phyloP scores from a whole-genome alignment of 768 basidiomycete genomes.

The Rickenella mellea region DNA sequence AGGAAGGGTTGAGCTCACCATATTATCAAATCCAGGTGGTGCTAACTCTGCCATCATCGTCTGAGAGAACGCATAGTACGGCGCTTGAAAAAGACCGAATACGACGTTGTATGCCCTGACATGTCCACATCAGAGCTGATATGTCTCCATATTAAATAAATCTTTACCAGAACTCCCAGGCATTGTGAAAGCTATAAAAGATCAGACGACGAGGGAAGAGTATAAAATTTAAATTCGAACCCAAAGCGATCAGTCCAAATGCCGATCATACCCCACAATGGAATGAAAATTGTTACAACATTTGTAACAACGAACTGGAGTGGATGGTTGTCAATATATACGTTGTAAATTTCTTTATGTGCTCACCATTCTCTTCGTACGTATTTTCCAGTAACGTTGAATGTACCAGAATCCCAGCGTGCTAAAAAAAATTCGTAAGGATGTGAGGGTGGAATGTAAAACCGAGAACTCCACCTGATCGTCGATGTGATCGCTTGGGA shows the following conservation, averaged over 20 bases:
- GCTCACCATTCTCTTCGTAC: slow-evolving; percentile 71
- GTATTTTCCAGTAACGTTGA: slow-evolving; percentile 68
- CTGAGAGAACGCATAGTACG: slow-evolving; percentile 80
- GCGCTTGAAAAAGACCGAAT: slow-evolving; percentile 76
- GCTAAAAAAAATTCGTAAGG: slow-evolving; percentile 22
- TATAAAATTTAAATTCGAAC: slow-evolving; percentile 25
- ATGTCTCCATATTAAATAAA: slow-evolving; percentile 8
- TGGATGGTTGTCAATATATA: not conserved
- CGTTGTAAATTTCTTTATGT: not conserved
- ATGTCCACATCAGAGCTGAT: not conserved
- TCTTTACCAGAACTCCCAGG: slow-evolving; percentile 76
- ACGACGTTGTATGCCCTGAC: slow-evolving; percentile 69
- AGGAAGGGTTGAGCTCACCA: slow-evolving; percentile 25
- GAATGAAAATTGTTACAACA: slow-evolving; percentile 66
- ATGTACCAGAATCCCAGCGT: slow-evolving; percentile 80
- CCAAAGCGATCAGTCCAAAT: slow-evolving; percentile 73
- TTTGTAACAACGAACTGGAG: slow-evolving; percentile 67
- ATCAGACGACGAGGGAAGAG: not conserved
- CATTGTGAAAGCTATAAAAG: slow-evolving; percentile 54
- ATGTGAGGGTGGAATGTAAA: not conserved
- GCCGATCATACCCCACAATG: slow-evolving; percentile 81
- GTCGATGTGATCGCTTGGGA: slow-evolving; percentile 71
- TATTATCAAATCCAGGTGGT: slow-evolving; percentile 83
- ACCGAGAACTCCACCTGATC: not conserved
- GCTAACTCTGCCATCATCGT: slow-evolving; percentile 87